Evolutionary conservation across 352 stramenopile species (phyloP).

Genomic region (Pilasporangium apinafurcum): DNA sequence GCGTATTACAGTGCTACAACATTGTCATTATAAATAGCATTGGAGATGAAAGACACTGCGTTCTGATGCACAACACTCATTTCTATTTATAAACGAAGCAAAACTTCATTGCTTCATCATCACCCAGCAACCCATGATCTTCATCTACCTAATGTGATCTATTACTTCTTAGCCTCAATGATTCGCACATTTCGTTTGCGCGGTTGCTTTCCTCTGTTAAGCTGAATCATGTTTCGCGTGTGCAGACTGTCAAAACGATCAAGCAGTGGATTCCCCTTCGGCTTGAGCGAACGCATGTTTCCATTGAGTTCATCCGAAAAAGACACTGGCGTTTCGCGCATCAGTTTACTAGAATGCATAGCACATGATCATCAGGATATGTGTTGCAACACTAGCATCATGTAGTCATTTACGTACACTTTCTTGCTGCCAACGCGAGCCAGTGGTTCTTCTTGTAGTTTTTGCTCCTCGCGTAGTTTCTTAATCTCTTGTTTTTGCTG

Average conservation of each 20-base stretch:
- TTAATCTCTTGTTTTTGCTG: conserved; percentile 70
- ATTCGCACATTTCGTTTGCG: conserved; percentile 75
- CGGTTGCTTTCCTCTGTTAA: conserved; percentile 53
- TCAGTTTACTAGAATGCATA: conserved; percentile 48
- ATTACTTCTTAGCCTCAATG: conserved; percentile 77
- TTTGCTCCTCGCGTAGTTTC: conserved; percentile 68
- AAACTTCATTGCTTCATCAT: too few species aligned
- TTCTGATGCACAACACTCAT: too few species aligned
- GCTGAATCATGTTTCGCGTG: conserved; percentile 83
- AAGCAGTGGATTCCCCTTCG: conserved; percentile 72
- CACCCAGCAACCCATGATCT: too few species aligned
- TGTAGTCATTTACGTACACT: conserved; percentile 29
- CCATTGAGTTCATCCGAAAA: conserved; percentile 78
- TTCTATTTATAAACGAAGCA: too few species aligned
- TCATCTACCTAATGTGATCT: neutral
- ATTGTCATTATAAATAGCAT: conserved; percentile 1
- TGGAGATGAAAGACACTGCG: too few species aligned
- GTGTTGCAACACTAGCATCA: neutral
- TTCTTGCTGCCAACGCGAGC: conserved; percentile 69
- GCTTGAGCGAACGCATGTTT: conserved; percentile 70
- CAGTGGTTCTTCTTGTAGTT: conserved; percentile 67
- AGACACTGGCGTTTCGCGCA: conserved; percentile 59
- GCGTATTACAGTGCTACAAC: neutral
- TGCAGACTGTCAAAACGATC: conserved; percentile 84
- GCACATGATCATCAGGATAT: conserved; percentile 3